A percentile compares a stretch with the other conserved stretches of the same genome.
phyloP scores from a whole-genome alignment of 177 flowering plant genomes.

The Vitis hybrid region DNA sequence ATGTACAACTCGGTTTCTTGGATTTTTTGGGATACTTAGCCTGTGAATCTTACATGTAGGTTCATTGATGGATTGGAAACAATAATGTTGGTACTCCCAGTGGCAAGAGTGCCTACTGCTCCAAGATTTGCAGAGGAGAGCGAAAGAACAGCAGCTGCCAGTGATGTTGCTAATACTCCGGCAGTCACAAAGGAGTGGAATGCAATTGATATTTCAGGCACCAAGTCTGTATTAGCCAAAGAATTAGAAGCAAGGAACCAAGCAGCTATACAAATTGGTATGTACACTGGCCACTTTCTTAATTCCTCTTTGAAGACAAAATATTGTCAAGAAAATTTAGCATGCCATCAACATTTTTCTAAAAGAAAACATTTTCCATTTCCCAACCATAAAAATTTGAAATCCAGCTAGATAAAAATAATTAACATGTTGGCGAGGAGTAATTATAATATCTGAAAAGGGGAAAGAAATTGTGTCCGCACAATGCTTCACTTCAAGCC shows the following conservation, averaged over 20 bases:
- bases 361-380: no score
- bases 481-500: slow-evolving; percentile 52
- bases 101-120: slow-evolving; percentile 32
- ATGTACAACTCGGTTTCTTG: not conserved
- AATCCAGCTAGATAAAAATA: no score
- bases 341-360: no score
- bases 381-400: no score
- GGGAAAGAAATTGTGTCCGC: slow-evolving; percentile 9
- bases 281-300: not conserved
- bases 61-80: slow-evolving; percentile 47
- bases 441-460: not conserved
- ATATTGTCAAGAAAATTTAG: not conserved
- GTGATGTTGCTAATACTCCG: slow-evolving; percentile 51
- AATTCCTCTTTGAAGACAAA: not conserved
- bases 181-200: slow-evolving; percentile 55
- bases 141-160: slow-evolving; percentile 50
- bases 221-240: slow-evolving; percentile 26
- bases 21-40: not conserved
- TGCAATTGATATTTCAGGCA: slow-evolving; percentile 48
- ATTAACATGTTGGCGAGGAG: not conserved
- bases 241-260: slow-evolving; percentile 5
- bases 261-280: not conserved
- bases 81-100: slow-evolving; percentile 19
- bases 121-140: slow-evolving; percentile 52
- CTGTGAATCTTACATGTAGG: slow-evolving; percentile 38